Base-by-base conservation (phyloP, 2,329 filamentous ascomycete genomes). In the Microsporum canis region DNA sequence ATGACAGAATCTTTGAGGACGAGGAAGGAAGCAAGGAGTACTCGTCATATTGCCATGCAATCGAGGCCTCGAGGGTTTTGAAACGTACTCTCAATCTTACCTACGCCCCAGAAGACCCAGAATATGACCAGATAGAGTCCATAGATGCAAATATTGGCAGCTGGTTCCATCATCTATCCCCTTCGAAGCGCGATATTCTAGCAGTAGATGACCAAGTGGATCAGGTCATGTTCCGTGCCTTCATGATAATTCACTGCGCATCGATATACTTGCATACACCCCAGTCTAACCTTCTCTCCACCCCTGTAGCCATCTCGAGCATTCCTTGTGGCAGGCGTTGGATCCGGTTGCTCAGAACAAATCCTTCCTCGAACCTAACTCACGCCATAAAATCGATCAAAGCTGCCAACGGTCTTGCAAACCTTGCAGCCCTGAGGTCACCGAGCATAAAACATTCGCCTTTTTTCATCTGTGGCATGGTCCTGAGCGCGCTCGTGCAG, bases 141-240 rank as follows among this genome's bases (percentile, higher is more conserved):
- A 80, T 83, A 47, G 80, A 82, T 68, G 78, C 79, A 10, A 73
- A 76, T 55, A 79, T 87, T 53, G 79, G 80, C 12, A 91, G 90
- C 71, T 96, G 89, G 88, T 82, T 84, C 60, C 82, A 92, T 56
- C 88, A 94, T 68, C 78, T 96, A 0, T 91, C 91, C 0, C 78
- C 81, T 14, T 79, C 79, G 12, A 95, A 95, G 74, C 80, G 80
- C 60, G 83, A 89, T 63, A 79, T 88, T 14, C 77, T 95, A 59
- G 82, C 84, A 62, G 81, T 82, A 64, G 83, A 87, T 66, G 86
- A 89, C 36, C 81, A 84, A 59, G 79, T 91, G 8, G 91, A 96
- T 71, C 89, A 95, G 74, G 87, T 95, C 82, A 85, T 96, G 73
- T 95, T 96, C 75, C 89, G 95, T 71, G 91, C 89, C 0, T 87